Evolutionary conservation across 192 early-diverging fungal species (phyloP).

Genomic region (Linnemannia exigua): DNA sequence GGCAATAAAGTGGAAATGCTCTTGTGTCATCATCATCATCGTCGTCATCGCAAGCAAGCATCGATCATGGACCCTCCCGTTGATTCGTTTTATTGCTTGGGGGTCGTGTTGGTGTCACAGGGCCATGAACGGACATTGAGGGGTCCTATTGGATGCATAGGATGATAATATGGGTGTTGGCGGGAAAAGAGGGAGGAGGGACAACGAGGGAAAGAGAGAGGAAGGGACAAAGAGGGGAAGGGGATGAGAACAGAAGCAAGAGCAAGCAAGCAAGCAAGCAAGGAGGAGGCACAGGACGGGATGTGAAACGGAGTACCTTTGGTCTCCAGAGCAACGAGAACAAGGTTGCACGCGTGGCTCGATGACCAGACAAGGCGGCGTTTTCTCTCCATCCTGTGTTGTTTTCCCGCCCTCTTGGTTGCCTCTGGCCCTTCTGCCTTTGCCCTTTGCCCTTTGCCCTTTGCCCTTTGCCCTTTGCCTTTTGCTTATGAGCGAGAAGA

Average conservation of each 20-base stretch:
- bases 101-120: too few species aligned
- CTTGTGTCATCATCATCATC: too few species aligned
- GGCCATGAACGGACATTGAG: not conserved
- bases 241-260: not conserved
- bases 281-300: not conserved
- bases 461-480: not conserved
- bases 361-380: not conserved
- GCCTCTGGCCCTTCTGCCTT: not conserved
- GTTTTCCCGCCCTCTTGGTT: not conserved
- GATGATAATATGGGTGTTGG: not conserved
- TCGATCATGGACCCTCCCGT: too few species aligned
- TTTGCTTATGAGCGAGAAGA: not conserved
- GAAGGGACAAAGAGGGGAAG: not conserved
- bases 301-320: too few species aligned
- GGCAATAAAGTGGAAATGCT: too few species aligned
- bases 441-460: not conserved
- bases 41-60: too few species aligned
- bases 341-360: not conserved
- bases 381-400: not conserved
- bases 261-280: not conserved
- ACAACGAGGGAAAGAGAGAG: not conserved
- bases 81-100: too few species aligned
- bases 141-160: not conserved
- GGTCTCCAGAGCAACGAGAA: too few species aligned
- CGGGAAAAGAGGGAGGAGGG: slow-evolving; percentile 1